phyloP scores from a whole-genome alignment of 2,329 filamentous ascomycete species.

The Scopulariopsis brevicaulis region DNA sequence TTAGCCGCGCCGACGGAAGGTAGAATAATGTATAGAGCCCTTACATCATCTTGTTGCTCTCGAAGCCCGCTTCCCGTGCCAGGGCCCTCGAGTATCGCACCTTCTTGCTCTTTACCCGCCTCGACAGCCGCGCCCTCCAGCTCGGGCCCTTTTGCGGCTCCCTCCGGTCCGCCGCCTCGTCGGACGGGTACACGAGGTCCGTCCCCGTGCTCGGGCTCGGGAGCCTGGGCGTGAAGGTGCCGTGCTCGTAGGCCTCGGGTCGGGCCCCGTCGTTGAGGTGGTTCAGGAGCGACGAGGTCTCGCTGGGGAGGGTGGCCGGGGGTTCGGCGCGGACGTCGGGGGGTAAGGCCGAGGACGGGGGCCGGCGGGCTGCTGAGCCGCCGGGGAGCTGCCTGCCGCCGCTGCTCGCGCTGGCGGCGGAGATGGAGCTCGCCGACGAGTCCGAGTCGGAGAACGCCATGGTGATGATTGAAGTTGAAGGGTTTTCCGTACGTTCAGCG shows the following conservation, averaged over 20 bases:
- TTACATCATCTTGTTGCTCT: neutral
- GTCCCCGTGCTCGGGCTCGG: neutral
- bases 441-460: neutral
- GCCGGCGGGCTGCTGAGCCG: neutral
- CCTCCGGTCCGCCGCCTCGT: neutral
- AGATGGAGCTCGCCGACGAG: constrained; percentile 29
- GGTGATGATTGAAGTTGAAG: neutral
- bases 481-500: neutral
- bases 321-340: neutral
- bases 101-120: constrained; percentile 3
- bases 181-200: neutral
- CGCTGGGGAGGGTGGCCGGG: neutral
- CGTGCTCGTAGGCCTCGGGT: neutral
- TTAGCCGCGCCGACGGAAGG: neutral
- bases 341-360: neutral
- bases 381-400: neutral
- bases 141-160: neutral
- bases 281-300: neutral
- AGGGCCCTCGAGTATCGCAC: neutral
- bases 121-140: neutral
- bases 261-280: neutral
- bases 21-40: neutral
- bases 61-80: constrained; percentile 3
- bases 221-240: neutral
- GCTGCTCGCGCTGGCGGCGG: constrained; percentile 9